These are phyloP conservation scores for Pisolithus thermaeus DNA, from an alignment of 1,284 basidiomycete species.

Conservation along the genomic window DNA sequence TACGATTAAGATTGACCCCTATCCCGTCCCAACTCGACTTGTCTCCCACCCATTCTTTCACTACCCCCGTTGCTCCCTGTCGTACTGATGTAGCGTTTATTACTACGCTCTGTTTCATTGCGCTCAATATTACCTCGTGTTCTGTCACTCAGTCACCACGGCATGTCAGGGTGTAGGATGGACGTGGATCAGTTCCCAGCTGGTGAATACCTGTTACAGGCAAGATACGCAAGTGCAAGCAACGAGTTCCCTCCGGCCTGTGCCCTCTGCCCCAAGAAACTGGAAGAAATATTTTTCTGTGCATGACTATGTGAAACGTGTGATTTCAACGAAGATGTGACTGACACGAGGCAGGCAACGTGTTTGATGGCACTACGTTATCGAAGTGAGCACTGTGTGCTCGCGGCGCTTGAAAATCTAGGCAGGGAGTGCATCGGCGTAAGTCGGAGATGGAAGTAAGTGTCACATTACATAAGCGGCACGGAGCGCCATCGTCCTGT, in stretches of 20 bases:
- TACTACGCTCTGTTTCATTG: neutral
- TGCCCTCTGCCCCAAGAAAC: too few relatives aligned
- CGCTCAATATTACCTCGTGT: neutral
- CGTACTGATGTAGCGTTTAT: neutral
- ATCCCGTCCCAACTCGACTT: neutral
- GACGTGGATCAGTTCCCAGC: too few relatives aligned
- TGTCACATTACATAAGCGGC: neutral
- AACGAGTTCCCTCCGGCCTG: too few relatives aligned
- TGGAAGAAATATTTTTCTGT: neutral
- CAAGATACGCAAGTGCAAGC: too few relatives aligned
- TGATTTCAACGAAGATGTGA: slow-evolving; percentile 5
- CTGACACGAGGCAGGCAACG: slow-evolving; percentile 22
- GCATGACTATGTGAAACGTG: neutral
- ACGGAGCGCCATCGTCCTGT: neutral
- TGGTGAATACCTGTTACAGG: too few relatives aligned
- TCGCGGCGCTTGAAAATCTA: neutral
- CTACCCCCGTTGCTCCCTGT: neutral
- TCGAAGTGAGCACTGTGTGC: neutral
- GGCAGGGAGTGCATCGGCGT: neutral
- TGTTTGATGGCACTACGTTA: slow-evolving; percentile 9
- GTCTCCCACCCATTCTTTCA: neutral
- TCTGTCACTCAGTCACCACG: too few relatives aligned
- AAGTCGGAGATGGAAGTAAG: neutral
- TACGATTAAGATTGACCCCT: neutral
- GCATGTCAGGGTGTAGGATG: too few relatives aligned